These are phyloP conservation scores for Pseudocercospora pini-densiflorae DNA, from an alignment of 2,329 filamentous ascomycete genomes.

Conservation along the genomic window DNA sequence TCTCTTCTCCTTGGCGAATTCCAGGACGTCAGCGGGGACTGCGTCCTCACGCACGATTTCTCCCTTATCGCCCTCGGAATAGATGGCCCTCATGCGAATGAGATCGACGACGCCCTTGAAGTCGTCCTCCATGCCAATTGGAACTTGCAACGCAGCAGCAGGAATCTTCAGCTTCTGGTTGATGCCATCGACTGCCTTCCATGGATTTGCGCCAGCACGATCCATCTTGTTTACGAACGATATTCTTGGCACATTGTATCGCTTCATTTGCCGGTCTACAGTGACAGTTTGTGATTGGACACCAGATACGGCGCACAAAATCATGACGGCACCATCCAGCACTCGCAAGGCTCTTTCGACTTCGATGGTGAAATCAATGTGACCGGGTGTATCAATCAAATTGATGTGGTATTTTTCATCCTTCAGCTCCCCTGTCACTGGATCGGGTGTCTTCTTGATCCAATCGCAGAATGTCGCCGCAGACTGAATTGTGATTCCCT, in stretches of 20 bases:
- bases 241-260: slow-evolving; percentile 94
- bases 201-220: slow-evolving; percentile 96
- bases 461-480: slow-evolving; percentile 98
- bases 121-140: slow-evolving; percentile 88
- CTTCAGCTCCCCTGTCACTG: slow-evolving; percentile 66
- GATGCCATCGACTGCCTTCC: slow-evolving; percentile 97
- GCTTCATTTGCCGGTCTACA: slow-evolving; percentile 97
- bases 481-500: slow-evolving; percentile 98
- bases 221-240: slow-evolving; percentile 99
- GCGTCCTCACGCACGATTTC: slow-evolving; percentile 78
- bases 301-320: slow-evolving; percentile 94
- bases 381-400: slow-evolving; percentile 96
- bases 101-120: slow-evolving; percentile 93
- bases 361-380: slow-evolving; percentile 99
- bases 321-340: slow-evolving; percentile 96
- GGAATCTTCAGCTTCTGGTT: slow-evolving; percentile 93
- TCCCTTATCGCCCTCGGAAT: slow-evolving; percentile 82
- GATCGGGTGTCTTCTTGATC: slow-evolving; percentile 68
- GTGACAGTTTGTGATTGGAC: slow-evolving; percentile 99
- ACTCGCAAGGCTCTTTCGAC: slow-evolving; percentile 95
- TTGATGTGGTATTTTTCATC: slow-evolving; percentile 97
- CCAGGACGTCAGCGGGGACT: slow-evolving; percentile 77
- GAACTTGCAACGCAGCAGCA: slow-evolving; percentile 91
- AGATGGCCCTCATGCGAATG: slow-evolving; percentile 88
- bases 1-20: slow-evolving; percentile 80